These are phyloP conservation scores for Suhomyces panamericanus DNA, from an alignment of 1,139 yeast genomes.

Conservation along the genomic window DNA sequence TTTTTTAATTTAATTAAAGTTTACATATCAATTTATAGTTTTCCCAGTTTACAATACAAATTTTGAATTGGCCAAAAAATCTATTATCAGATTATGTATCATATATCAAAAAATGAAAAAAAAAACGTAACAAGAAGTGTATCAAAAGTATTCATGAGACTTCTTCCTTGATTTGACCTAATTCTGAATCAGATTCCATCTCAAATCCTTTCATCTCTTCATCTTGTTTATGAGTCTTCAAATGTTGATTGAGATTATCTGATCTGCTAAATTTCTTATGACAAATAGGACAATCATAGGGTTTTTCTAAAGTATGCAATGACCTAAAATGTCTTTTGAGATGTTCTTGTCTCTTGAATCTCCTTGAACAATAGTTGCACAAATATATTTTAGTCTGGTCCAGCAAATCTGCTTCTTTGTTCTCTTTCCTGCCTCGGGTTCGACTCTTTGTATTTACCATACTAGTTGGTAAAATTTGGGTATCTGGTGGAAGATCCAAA, in stretches of 20 bases:
- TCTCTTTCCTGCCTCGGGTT: slow-evolving; percentile 49
- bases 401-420: slow-evolving; percentile 46
- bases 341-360: slow-evolving; percentile 79
- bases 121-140: background rate
- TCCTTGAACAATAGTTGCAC: slow-evolving; percentile 54
- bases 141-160: background rate
- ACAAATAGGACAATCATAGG: slow-evolving; percentile 70
- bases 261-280: slow-evolving; percentile 72
- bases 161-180: slow-evolving; percentile 6
- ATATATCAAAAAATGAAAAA: background rate
- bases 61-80: too few relatives aligned
- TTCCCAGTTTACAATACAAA: background rate
- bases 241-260: slow-evolving; percentile 75
- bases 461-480: slow-evolving; percentile 39
- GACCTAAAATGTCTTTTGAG: slow-evolving; percentile 75
- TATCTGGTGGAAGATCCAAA: slow-evolving; percentile 43
- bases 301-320: slow-evolving; percentile 72
- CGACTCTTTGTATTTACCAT: slow-evolving; percentile 37
- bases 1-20: too few relatives aligned
- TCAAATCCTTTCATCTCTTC: slow-evolving; percentile 17
- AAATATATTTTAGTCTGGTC: slow-evolving; percentile 44
- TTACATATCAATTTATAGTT: too few relatives aligned
- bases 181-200: background rate
- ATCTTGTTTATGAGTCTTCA: slow-evolving; percentile 61
- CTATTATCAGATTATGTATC: too few relatives aligned